phyloP scores from a whole-genome alignment of 805 yeast genomes.

The Candida koratica region DNA sequence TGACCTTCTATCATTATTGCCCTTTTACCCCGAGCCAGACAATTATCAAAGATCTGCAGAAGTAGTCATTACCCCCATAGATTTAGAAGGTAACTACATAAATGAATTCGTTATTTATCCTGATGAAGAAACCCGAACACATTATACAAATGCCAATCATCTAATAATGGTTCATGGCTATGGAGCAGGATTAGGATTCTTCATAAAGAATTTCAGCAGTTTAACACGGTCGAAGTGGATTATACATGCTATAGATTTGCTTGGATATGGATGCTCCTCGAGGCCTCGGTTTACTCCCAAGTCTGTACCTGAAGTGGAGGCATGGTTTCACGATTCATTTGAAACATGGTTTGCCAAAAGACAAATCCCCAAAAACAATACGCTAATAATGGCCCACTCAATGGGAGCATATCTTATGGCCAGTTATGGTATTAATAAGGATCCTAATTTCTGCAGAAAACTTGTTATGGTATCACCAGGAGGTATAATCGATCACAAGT shows the following conservation, averaged over 20 bases:
- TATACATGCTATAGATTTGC: slow-evolving; percentile 79
- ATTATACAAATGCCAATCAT: slow-evolving; percentile 27
- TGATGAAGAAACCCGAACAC: slow-evolving; percentile 18
- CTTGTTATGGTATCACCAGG: slow-evolving; percentile 87
- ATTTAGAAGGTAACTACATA: slow-evolving; percentile 25
- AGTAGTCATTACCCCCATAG: slow-evolving; percentile 29
- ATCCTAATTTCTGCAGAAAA: slow-evolving; percentile 59
- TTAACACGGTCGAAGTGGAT: slow-evolving; percentile 49
- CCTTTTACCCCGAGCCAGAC: slow-evolving; percentile 42
- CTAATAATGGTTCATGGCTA: slow-evolving; percentile 44
- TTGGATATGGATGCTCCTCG: slow-evolving; percentile 89
- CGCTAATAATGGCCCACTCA: slow-evolving; percentile 77
- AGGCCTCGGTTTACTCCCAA: slow-evolving; percentile 55
- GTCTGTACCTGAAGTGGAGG: slow-evolving; percentile 49
- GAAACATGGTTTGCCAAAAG: slow-evolving; percentile 57
- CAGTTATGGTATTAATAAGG: slow-evolving; percentile 54
- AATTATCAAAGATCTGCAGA: slow-evolving; percentile 26
- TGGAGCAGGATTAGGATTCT: slow-evolving; percentile 44
- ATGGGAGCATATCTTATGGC: slow-evolving; percentile 85
- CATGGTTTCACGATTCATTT: slow-evolving; percentile 62
- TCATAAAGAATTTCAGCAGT: slow-evolving; percentile 35
- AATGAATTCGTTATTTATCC: slow-evolving; percentile 43
- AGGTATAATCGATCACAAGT: slow-evolving; percentile 58
- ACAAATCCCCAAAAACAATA: slow-evolving; percentile 36
- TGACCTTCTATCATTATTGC: slow-evolving; percentile 42